Evolutionary conservation across 176 grass and related monocot species (phyloP).

Genomic region (Tillandsia leiboldiana): DNA sequence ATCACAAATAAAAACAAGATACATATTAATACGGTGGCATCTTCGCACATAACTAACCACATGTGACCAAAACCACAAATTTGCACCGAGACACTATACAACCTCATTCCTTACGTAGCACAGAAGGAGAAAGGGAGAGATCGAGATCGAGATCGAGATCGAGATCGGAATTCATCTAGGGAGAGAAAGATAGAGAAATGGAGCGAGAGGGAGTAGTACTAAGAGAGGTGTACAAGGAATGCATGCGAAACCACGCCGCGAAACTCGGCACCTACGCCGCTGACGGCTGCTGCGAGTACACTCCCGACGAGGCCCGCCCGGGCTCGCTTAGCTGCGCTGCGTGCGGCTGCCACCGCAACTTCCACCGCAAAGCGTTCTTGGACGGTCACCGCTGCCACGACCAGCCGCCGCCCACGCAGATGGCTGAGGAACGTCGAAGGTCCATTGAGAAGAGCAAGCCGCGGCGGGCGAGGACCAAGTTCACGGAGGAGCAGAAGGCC

Average conservation of each 20-base stretch:
- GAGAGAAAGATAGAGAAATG: neutral
- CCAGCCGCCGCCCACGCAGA: neutral
- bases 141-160: no score
- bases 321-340: neutral
- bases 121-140: neutral
- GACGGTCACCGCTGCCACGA: neutral
- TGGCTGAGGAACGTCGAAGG: neutral
- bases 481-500: conserved; percentile 11
- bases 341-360: conserved; percentile 21
- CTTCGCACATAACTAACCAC: no score
- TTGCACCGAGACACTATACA: no score
- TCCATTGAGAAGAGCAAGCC: no score
- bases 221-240: conserved; percentile 13
- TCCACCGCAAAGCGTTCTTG: conserved; percentile 10
- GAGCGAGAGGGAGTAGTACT: neutral
- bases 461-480: conserved; percentile 6
- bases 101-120: neutral
- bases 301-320: neutral
- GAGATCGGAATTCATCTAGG: neutral
- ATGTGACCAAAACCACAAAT: no score
- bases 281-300: conserved; percentile 20
- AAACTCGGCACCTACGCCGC: conserved; percentile 8
- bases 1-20: no score
- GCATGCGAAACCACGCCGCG: conserved; percentile 17
- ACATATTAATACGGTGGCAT: no score